Base-by-base conservation (phyloP, 306 rosid genomes). In the Bauhinia variegata region DNA sequence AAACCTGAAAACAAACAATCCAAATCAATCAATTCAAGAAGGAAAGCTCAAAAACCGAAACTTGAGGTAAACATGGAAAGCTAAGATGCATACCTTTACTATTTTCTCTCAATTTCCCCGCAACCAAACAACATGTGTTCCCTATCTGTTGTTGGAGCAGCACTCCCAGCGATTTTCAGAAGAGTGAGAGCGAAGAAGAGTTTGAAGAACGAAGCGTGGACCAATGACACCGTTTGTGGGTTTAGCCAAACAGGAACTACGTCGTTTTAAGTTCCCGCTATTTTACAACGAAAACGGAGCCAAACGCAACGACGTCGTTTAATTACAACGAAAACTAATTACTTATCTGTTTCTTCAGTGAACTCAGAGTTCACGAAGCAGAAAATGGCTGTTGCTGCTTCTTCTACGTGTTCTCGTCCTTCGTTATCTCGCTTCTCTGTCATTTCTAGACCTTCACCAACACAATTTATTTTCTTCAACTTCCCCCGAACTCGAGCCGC, bases 331-430 rank as follows among this genome's bases (percentile, higher is more conserved):
- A n/a, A n/a, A n/a, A n/a, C 15, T 0, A 10, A 5, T 17, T 41
- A 38, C 79, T 16, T 77, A 75, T 80, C 84, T 44, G 61, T 54
- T 61, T 48, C 18, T 62, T 46, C 43, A 48, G 63, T 1, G 38
- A 46, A 39, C 14, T 10, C 36, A 16, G 23, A 32, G 68, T 12
- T 33, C 12, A 28, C 33, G 16, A 44, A 47, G 18, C 14, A 43
- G 28, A 33, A 43, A 73, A 91, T 86, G 97, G 89, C 91, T 17
- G n/a, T n/a, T n/a, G n/a, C n/a, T n/a, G 9, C 75, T 73, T 75
- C 85, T 42, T 15, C 76, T 31, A 48, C 85, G 28, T 2, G 2
- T 19, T 1, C 59, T 32, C 28, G 28, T 23, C 6, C 49, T 37
- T 74, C 79, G 16, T 72, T 81, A 48, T 75, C 79, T 16, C 74